These are phyloP conservation scores for Citrus mangshanensis DNA, from an alignment of 345 rosid species.

Conservation along the genomic window DNA sequence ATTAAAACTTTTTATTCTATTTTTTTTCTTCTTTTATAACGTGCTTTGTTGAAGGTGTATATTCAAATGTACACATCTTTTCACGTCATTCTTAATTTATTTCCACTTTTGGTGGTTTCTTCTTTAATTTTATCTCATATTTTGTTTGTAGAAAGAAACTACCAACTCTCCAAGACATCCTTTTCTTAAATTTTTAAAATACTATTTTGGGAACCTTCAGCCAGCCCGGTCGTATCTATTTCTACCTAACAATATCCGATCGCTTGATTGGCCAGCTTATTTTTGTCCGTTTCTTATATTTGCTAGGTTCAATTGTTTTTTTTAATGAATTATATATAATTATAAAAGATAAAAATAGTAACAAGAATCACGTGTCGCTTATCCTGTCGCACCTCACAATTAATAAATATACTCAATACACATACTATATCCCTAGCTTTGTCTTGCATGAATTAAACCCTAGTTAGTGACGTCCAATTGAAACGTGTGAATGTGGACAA, in stretches of 20 bases:
- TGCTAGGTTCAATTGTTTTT: background rate
- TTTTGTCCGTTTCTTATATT: background rate
- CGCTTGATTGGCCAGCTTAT: slow-evolving; percentile 2
- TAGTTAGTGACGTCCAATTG: background rate
- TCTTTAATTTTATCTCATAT: background rate
- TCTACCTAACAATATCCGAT: slow-evolving; percentile 17
- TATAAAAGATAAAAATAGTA: background rate
- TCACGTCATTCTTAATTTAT: background rate
- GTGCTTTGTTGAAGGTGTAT: background rate
- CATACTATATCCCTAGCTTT: background rate
- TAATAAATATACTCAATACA: too few relatives aligned
- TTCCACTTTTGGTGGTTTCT: background rate
- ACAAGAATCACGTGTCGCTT: background rate
- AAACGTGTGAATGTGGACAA: background rate
- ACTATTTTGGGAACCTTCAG: background rate
- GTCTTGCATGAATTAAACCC: background rate
- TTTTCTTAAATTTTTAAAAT: background rate
- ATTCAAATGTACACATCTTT: background rate
- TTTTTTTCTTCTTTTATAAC: background rate
- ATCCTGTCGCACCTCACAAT: background rate
- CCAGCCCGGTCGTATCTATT: background rate
- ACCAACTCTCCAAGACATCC: background rate
- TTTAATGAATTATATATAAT: background rate
- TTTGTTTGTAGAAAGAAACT: background rate
- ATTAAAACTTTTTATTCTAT: background rate